These are phyloP conservation scores for Tolypocladium paradoxum DNA, from an alignment of 2,329 filamentous ascomycete species.

Conservation along the genomic window DNA sequence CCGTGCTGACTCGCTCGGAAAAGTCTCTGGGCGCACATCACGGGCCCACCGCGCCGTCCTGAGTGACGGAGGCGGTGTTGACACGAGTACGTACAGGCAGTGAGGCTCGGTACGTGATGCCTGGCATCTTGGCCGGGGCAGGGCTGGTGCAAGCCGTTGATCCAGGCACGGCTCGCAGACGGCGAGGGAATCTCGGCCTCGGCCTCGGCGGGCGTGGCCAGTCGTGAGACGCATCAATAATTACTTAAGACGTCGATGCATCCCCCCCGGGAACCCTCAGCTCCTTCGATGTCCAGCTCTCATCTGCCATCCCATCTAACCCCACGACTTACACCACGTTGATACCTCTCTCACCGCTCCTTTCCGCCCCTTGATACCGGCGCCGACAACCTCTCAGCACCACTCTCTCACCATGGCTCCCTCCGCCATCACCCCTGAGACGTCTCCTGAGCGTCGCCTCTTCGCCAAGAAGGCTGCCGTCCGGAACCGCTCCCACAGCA, in stretches of 20 bases:
- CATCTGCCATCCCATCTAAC: conserved; percentile 1
- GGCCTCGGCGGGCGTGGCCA: not conserved
- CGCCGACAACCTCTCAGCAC: not conserved
- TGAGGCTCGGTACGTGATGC: not conserved
- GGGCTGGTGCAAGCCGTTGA: not conserved
- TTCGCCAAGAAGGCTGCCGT: conserved; percentile 16
- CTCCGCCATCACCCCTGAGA: conserved; percentile 23
- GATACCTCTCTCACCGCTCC: conserved; percentile 1
- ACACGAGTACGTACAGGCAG: conserved; percentile 4
- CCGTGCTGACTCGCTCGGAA: conserved; percentile 2
- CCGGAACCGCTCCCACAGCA: conserved; percentile 13
- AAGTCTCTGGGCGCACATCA: conserved; percentile 1
- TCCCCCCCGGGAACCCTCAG: conserved; percentile 3
- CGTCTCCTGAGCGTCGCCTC: conserved; percentile 19
- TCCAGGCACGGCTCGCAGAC: not conserved
- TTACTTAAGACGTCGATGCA: conserved; percentile 9
- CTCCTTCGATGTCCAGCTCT: not conserved
- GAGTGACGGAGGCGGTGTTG: conserved; percentile 13
- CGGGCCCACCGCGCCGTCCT: conserved; percentile 8
- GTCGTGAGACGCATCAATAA: not conserved
- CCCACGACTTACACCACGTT: not conserved
- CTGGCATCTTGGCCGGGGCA: not conserved
- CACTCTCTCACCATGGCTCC: conserved; percentile 20
- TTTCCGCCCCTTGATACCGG: conserved; percentile 2
- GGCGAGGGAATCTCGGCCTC: not conserved